Evolutionary conservation across 2,329 filamentous ascomycete genomes (phyloP), one percentile per base, ranked within the genome.

Genomic region (Bipolaris oryzae): DNA sequence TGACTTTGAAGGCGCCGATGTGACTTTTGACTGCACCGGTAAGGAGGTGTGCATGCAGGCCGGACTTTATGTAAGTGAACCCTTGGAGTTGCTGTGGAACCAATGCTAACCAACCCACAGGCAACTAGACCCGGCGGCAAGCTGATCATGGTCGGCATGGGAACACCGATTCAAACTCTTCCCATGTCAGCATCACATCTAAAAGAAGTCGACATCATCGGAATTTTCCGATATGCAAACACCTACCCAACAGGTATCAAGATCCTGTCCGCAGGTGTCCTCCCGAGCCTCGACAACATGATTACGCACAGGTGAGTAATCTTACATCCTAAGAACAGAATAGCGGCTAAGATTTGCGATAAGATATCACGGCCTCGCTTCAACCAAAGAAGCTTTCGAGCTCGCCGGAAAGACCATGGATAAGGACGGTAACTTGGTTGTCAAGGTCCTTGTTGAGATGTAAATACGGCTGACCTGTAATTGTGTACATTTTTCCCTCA

Each of bases 131-230:
- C 82, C 0, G 83, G 83, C 11, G 82, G 82, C 3, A 79, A 81
- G 43, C 72, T 85, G 31, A 76, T 84, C 48, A 82, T 84, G 73
- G 81, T 85, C 38, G 83, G 83, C 6, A 85, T 85, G 83, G 83
- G 83, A 0, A 82, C 82, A 13, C 82, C 82, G 2, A 76, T 82
- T 18, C 82, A 84, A 64, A 84, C 81, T 4, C 70, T 85, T 5
- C 83, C 81, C 2, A 77, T 84, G 64, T 82, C 81, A 6, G 80
- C 81, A 1, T 81, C 83, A n/a, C 82, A 83, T 28, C 63, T 84
- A 58, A 78, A 82, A 33, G 83, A 85, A 68, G 81, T 85, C 6
- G 83, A 85, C 66, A 79, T 85, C 41, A 79, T 85, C 46, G 83
- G 83, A n/a, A 82, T 84, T 6, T 84, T 85, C 71, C 75, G 83